Conservation (phyloP, 352 stramenopile genomes). For the Globisporangium cylindrosporum region DNA sequence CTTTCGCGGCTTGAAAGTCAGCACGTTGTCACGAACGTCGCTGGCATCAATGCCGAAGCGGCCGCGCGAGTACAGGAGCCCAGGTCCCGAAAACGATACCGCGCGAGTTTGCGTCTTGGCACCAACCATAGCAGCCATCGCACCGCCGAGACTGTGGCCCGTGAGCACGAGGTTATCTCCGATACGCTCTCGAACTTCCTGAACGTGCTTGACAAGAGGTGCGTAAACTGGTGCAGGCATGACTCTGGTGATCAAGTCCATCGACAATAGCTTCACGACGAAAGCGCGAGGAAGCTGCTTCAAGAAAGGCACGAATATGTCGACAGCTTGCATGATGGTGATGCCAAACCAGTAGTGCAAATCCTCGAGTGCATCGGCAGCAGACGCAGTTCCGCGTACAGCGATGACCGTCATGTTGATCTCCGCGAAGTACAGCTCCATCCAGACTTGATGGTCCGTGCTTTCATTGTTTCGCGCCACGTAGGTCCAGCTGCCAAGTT, state of each 20-base stretch:
- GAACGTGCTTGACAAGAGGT: constrained; percentile 51
- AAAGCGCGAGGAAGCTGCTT: constrained; percentile 74
- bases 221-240: constrained; percentile 69
- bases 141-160: constrained; percentile 71
- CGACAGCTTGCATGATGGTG: constrained; percentile 80
- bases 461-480: constrained; percentile 68
- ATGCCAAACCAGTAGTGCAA: constrained; percentile 88
- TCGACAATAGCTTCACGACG: constrained; percentile 72
- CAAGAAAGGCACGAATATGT: constrained; percentile 80
- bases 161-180: constrained; percentile 68
- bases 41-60: constrained; percentile 60
- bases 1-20: constrained; percentile 76
- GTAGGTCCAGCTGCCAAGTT: constrained; percentile 67
- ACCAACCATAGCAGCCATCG: constrained; percentile 74
- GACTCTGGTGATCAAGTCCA: constrained; percentile 56
- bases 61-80: constrained; percentile 66
- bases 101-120: constrained; percentile 70
- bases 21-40: constrained; percentile 71
- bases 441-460: constrained; percentile 72
- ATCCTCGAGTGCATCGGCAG: constrained; percentile 76
- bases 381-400: constrained; percentile 76
- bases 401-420: constrained; percentile 84
- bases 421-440: constrained; percentile 73
- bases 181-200: constrained; percentile 36
- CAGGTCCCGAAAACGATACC: constrained; percentile 75